Evolutionary conservation across 768 basidiomycete genomes (phyloP), one percentile per base, ranked within the genome.

Genomic region (Psilocybe tampanensis): DNA sequence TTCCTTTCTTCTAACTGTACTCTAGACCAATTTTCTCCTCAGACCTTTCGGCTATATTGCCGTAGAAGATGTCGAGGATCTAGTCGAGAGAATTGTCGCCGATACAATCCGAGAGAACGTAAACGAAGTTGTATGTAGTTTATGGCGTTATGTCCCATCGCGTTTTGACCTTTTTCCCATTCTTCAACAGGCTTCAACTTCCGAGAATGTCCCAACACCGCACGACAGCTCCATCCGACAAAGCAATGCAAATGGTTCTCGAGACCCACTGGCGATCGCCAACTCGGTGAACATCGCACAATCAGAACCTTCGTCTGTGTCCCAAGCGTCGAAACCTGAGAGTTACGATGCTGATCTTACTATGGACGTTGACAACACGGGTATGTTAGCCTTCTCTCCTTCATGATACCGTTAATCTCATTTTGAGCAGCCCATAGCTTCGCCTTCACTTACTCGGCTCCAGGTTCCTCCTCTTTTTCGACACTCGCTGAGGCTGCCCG

Each of bases 1-100:
- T 33, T 55, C 47, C 17, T 21, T 12, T 26, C 39, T 33, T 21
- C 36, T 50, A 13, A 41, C 23, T 26, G 26, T 26, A 17, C 18
- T 50, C 13, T 23, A 60, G 59, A 41, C 45, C n/a, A 39, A 34
- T 51, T 55, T 19, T 18, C 55, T 57, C 12, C 56, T 53, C 11
- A 36, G 47, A 45, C 39, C 47, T 39, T 44, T 61, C 26, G 53
- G 58, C 34, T 49, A 21, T 41, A 24, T 42, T 13, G 24, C 36
- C 15, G 51, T 21, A 17, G 41, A 52, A 9, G 51, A 52, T 12
- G 23, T 18, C 17, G 26, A 48, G 13, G 47, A 48, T 17, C 1
- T 29, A n/a, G 9, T n/a, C 13, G 47, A 29, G 2, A 26, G 32
- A n/a, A 17, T 13, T 11, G 17, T n/a, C 29, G 26, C 26, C 29